Evolutionary conservation across 1,284 basidiomycete genomes (phyloP).

Genomic region (Pseudozyma sp.): DNA sequence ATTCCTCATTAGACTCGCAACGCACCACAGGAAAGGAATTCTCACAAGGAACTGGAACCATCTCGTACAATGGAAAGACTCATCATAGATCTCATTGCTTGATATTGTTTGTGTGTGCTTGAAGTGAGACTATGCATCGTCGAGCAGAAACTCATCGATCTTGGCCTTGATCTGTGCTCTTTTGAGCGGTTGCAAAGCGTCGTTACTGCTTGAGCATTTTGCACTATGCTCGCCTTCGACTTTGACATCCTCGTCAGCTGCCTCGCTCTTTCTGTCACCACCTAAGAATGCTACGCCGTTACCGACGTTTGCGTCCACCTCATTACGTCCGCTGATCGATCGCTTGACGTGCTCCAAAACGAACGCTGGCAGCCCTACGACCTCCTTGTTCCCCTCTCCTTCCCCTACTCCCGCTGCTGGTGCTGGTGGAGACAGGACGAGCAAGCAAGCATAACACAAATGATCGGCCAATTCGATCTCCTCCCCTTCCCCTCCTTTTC

Average conservation of each 20-base stretch:
- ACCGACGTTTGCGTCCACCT: not conserved
- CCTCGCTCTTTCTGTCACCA: not conserved
- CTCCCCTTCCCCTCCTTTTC: not conserved
- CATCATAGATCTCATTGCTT: too few relatives aligned
- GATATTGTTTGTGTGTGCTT: not conserved
- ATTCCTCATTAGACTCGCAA: not conserved
- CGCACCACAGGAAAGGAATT: not conserved
- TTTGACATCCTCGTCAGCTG: not conserved
- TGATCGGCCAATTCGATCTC: conserved; percentile 30
- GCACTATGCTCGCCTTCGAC: not conserved
- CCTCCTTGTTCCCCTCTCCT: not conserved
- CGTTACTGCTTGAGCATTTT: conserved; percentile 12
- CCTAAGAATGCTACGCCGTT: not conserved
- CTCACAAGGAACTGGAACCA: not conserved
- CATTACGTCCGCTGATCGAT: not conserved
- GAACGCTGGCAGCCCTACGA: conserved; percentile 21
- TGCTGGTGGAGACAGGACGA: conserved; percentile 17
- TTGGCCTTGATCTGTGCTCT: conserved; percentile 35
- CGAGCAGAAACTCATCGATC: conserved; percentile 43
- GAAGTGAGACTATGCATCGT: conserved; percentile 7
- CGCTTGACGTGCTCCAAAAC: conserved; percentile 15
- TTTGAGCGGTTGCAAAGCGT: conserved; percentile 26
- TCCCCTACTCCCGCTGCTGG: not conserved
- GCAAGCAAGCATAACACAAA: conserved; percentile 37
- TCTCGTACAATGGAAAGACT: not conserved